Percentiles rank a stretch among this genome's conserved stretches.
phyloP scores from a whole-genome alignment of 768 basidiomycete genomes.

The Dentipellis fragilis region DNA sequence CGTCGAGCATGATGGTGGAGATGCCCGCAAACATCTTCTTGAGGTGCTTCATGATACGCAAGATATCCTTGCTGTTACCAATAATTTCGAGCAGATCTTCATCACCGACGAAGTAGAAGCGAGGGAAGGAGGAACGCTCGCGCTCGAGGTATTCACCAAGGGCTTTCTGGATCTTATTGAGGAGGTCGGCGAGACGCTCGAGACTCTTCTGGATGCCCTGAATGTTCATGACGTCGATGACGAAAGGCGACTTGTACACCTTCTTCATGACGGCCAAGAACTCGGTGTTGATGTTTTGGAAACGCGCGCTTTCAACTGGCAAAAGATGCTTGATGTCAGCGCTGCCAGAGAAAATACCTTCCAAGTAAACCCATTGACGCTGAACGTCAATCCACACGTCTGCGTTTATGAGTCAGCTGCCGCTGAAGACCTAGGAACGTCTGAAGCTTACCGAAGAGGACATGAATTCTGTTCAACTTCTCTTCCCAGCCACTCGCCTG shows the following conservation, averaged over 20 bases:
- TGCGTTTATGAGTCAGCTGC: conserved; percentile 17
- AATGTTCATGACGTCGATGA: conserved; percentile 94
- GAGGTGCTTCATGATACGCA: conserved; percentile 97
- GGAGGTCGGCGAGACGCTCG: conserved; percentile 89
- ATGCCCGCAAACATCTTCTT: conserved; percentile 99
- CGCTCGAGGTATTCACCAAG: conserved; percentile 97
- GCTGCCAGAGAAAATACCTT: conserved; percentile 99
- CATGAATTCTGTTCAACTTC: conserved; percentile 92
- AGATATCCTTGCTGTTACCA: conserved; percentile 97
- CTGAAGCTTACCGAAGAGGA: conserved; percentile 71
- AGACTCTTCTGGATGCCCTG: conserved; percentile 93
- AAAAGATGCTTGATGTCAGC: conserved; percentile 99
- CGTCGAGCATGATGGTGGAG: conserved; percentile 79
- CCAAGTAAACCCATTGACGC: conserved; percentile 98
- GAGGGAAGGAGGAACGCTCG: conserved; percentile 94
- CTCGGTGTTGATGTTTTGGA: conserved; percentile 97
- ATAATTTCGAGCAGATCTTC: conserved; percentile 98
- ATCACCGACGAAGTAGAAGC: conserved; percentile 99
- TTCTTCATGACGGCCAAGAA: conserved; percentile 99
- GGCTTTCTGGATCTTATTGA: conserved; percentile 99
- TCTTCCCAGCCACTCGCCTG: conserved; percentile 92
- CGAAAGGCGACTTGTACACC: conserved; percentile 97
- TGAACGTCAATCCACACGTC: conserved; percentile 99
- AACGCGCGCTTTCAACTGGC: conserved; percentile 94
- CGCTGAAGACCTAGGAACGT: too few species aligned